Conservation (phyloP, 164 flowering plant genomes). For the Aristolochia contorta region DNA sequence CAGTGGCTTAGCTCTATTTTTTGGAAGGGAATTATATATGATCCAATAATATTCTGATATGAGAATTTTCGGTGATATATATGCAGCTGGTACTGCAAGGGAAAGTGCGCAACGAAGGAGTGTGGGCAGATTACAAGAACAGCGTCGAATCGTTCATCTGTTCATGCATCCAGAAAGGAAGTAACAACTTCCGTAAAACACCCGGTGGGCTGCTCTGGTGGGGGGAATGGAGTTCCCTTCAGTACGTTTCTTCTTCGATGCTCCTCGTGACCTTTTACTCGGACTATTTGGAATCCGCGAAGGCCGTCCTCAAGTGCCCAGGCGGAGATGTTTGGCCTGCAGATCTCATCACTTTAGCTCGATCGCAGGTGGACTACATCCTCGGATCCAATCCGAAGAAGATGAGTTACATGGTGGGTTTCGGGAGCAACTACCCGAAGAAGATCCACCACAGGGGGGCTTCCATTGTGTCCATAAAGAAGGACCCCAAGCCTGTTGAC, state of each 20-base stretch:
- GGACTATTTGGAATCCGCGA: conserved; percentile 55
- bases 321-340: conserved; percentile 38
- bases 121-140: conserved; percentile 42
- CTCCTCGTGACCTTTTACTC: conserved; percentile 74
- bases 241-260: conserved; percentile 79
- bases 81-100: conserved; percentile 79
- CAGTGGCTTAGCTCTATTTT: too few species aligned
- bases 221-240: conserved; percentile 89
- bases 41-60: too few species aligned
- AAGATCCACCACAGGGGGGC: conserved; percentile 80
- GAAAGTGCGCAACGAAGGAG: conserved; percentile 8
- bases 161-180: conserved; percentile 66
- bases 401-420: conserved; percentile 94
- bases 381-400: conserved; percentile 94
- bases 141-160: conserved; percentile 83
- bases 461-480: conserved; percentile 72
- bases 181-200: conserved; percentile 51
- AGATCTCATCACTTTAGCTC: conserved; percentile 58
- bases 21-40: too few species aligned
- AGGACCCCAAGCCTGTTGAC: conserved; percentile 43
- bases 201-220: conserved; percentile 85
- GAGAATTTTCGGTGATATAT: too few species aligned
- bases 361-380: conserved; percentile 91
- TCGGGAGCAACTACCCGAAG: conserved; percentile 69
- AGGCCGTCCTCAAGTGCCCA: conserved; percentile 39